Conservation (phyloP, 139 green algal genomes). For the Mesotaenium endlicherianum region DNA sequence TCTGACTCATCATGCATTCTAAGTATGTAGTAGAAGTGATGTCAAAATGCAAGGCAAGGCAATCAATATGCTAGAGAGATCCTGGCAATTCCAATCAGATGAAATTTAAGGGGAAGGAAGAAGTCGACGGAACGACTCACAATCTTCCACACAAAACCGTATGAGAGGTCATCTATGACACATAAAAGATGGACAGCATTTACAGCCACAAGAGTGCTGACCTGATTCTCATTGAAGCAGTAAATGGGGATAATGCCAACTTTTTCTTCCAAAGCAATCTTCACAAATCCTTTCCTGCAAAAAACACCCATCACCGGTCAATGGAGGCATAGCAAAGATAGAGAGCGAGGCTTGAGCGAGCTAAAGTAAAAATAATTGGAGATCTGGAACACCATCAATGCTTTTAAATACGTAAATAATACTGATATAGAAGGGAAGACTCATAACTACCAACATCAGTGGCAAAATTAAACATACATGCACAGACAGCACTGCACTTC, state of each 20-base stretch:
- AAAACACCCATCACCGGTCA: background rate
- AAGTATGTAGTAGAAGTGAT: too few species aligned
- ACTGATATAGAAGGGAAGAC: background rate
- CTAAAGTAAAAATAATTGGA: background rate
- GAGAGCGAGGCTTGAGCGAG: background rate
- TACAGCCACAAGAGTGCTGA: too few species aligned
- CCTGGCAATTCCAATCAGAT: too few species aligned
- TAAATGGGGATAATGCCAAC: conserved; percentile 50
- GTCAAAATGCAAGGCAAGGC: too few species aligned
- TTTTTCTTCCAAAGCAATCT: conserved; percentile 49
- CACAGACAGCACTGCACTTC: too few species aligned
- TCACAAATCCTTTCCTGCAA: conserved; percentile 46
- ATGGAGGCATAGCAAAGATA: background rate
- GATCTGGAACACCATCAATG: background rate
- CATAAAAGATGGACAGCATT: background rate
- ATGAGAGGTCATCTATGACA: background rate
- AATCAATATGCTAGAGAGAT: too few species aligned
- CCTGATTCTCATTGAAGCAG: conserved; percentile 54
- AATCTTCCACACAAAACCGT: background rate
- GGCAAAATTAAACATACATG: background rate
- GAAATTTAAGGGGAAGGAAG: background rate
- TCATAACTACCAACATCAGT: background rate
- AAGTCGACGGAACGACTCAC: background rate
- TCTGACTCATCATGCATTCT: too few species aligned
- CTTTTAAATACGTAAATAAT: background rate